A percentile compares a stretch with the other conserved stretches of the same genome.
phyloP scores from a whole-genome alignment of 2,329 filamentous ascomycete genomes.

The Stenocarpella maydis region DNA sequence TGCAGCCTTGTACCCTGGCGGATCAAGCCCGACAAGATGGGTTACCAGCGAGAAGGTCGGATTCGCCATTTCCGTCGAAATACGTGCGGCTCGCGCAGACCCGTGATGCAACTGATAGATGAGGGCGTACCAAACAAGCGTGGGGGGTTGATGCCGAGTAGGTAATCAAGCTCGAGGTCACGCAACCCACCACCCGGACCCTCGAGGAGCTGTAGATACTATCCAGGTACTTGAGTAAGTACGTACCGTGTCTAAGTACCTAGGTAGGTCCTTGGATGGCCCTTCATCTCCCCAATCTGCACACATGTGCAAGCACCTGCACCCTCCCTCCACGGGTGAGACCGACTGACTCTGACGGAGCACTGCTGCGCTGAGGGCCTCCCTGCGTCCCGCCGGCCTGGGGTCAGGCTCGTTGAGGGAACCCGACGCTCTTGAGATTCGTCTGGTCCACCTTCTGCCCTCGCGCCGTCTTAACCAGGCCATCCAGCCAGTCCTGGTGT shows the following conservation, averaged over 20 bases:
- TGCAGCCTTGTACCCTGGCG: conserved; percentile 58
- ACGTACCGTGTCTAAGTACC: too few relatives aligned
- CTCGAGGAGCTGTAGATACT: too few relatives aligned
- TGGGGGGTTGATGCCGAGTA: background rate
- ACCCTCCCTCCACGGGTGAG: too few relatives aligned
- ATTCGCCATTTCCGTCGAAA: background rate
- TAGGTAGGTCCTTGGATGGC: too few relatives aligned
- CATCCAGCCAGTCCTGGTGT: conserved; percentile 44
- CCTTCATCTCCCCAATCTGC: too few relatives aligned
- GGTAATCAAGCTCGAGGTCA: background rate
- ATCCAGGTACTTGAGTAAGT: too few relatives aligned
- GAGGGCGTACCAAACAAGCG: background rate
- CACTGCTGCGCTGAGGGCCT: too few relatives aligned
- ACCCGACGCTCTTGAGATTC: conserved; percentile 29
- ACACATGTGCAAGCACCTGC: too few relatives aligned
- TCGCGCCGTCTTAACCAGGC: conserved; percentile 34
- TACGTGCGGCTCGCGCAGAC: background rate
- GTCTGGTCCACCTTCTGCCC: conserved; percentile 26
- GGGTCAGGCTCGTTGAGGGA: conserved; percentile 16
- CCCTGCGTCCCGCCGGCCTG: too few relatives aligned
- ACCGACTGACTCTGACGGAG: too few relatives aligned
- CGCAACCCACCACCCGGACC: too few relatives aligned
- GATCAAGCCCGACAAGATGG: conserved; percentile 61
- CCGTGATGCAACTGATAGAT: background rate
- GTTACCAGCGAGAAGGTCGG: conserved; percentile 57